Conservation (phyloP, 2,329 filamentous ascomycete genomes). For the Hypoxylon sp. region DNA sequence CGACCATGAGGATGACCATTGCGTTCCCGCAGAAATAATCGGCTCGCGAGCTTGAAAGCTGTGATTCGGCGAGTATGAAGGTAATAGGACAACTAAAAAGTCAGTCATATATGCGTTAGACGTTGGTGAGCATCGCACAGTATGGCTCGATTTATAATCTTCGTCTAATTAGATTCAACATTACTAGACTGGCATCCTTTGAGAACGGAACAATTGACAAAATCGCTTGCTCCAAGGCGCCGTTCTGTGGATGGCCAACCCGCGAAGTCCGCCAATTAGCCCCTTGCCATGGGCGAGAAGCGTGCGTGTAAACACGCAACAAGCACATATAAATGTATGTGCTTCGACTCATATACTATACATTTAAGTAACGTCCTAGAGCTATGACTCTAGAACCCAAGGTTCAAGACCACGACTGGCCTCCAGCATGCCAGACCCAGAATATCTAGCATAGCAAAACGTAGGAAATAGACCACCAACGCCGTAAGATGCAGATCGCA, state of each 20-base stretch:
- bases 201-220: not conserved
- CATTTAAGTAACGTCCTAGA: constrained; percentile 27
- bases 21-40: not conserved
- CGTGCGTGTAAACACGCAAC: constrained; percentile 16
- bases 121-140: not conserved
- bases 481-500: constrained; percentile 45
- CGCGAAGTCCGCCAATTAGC: not conserved
- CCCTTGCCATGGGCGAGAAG: constrained; percentile 3
- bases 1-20: not conserved
- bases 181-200: not conserved
- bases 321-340: constrained; percentile 14
- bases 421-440: constrained; percentile 23
- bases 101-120: not conserved
- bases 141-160: not conserved
- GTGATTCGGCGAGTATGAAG: not conserved
- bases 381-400: constrained; percentile 19
- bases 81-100: not conserved
- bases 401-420: constrained; percentile 22
- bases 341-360: constrained; percentile 32
- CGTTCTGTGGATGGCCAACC: not conserved
- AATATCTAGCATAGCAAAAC: constrained; percentile 23
- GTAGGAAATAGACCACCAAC: constrained; percentile 41
- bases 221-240: not conserved
- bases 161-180: constrained; percentile 5
- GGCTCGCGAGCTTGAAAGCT: not conserved